Evolutionary conservation across 805 yeast species (phyloP).

Genomic region (Candida jianshihensis): DNA sequence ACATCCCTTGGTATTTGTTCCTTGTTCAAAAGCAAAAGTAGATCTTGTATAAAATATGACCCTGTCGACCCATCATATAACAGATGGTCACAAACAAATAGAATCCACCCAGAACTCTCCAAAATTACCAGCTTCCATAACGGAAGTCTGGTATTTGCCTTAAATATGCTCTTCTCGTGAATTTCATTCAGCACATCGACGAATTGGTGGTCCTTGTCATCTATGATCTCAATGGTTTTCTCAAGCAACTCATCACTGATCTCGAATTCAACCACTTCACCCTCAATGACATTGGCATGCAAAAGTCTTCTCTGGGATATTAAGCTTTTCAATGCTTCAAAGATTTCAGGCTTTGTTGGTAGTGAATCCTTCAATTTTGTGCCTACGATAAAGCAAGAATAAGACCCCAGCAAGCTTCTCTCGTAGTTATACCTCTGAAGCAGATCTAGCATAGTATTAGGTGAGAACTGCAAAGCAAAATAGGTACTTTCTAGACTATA

Average conservation of each 20-base stretch:
- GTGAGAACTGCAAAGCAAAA: too few species aligned
- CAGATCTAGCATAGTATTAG: not conserved
- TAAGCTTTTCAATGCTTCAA: not conserved
- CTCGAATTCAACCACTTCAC: not conserved
- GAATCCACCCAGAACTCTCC: not conserved
- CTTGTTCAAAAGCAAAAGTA: not conserved
- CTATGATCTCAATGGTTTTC: not conserved
- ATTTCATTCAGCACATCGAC: too few species aligned
- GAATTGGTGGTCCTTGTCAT: too few species aligned
- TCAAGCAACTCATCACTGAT: not conserved
- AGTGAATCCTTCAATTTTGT: not conserved
- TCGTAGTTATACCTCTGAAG: not conserved
- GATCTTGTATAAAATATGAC: not conserved
- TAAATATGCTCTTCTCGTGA: too few species aligned
- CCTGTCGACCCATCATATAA: conserved; percentile 1
- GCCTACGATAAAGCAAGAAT: not conserved
- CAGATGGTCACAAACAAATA: not conserved
- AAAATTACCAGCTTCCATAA: not conserved
- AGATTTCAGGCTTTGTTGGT: not conserved
- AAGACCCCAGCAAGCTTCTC: not conserved
- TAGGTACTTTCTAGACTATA: too few species aligned
- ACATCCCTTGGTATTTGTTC: not conserved
- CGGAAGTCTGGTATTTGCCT: too few species aligned
- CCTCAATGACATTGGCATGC: not conserved
- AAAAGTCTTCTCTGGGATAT: not conserved